Base-by-base conservation (phyloP, 2,329 filamentous ascomycete species). In the Trichoderma hamatum region DNA sequence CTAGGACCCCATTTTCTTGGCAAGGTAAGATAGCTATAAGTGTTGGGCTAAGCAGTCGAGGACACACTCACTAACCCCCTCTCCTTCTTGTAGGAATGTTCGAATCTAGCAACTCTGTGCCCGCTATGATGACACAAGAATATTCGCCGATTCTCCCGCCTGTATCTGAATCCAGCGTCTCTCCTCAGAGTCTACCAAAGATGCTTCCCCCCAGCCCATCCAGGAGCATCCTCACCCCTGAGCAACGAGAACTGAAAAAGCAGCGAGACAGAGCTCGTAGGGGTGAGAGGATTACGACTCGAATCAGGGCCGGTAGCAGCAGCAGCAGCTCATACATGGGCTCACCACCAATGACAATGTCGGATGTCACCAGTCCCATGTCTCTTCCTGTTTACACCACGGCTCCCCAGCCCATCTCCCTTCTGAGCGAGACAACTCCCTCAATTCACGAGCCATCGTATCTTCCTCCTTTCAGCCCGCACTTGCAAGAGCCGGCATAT, bases 171-270 rank as follows among this genome's bases (percentile, higher is more conserved):
- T 78, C 81, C 70, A 86, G 84, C 77, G 77, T 86, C 59, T 85
- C 84, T 26, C 84, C 85, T 43, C 83, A 84, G 28, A 82, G 79
- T 68, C 79, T 79, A 46, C 82, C 85, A 30, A 81, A 84, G 77
- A 88, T 86, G 26, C 78, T 84, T 59, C 88, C 87, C 49, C 84
- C 84, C 26, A 90, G 88, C 78, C 87, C 88, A 30, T 86, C 87
- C 6, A 83, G 84, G 71, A 79, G 79, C 56, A 80, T 80, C 46
- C 81, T 89, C 74, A 87, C 86, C 6, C 80, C 86, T 7, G 87
- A 89, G 75, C 87, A 89, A 76, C 84, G 88, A 71, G 87, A 89
- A 74, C 76, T 89, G 52, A 89, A 88, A 79, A 83, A 87, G 69
- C 87, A 90, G 73, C 83, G 84, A 70, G 87, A 89, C 72, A 85